These are phyloP conservation scores for Hondaea fermentalgiana DNA, from an alignment of 108 stramenopile genomes.

Conservation along the genomic window DNA sequence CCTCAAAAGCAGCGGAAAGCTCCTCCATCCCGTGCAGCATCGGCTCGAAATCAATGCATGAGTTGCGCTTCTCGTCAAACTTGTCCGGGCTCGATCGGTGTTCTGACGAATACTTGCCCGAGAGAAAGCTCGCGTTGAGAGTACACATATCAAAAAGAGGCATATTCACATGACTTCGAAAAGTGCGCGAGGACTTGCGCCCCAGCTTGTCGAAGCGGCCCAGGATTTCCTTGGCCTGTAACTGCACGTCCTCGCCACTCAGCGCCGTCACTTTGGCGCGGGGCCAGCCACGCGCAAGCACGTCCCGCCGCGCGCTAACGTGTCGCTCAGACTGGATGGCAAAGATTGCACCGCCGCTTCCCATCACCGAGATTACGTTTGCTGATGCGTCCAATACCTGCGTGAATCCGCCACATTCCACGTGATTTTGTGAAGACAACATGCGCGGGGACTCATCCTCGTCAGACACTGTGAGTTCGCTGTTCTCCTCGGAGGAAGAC, in stretches of 20 bases:
- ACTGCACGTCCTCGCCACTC: background rate
- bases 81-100: background rate
- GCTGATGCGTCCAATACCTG: background rate
- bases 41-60: background rate
- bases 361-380: background rate
- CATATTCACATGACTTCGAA: background rate
- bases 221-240: background rate
- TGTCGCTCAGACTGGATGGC: background rate
- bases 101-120: background rate
- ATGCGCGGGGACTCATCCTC: too few species aligned
- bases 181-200: background rate
- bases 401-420: too few species aligned
- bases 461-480: too few species aligned
- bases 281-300: background rate
- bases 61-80: slow-evolving; percentile 7
- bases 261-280: background rate
- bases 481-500: too few species aligned
- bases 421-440: too few species aligned
- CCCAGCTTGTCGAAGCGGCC: background rate
- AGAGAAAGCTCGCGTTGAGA: background rate
- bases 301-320: background rate
- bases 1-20: background rate
- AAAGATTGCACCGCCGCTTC: background rate
- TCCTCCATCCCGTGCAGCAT: background rate
- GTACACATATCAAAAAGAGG: background rate